Conservation (phyloP, 2,329 filamentous ascomycete species). For the Colletotrichum sp. region DNA sequence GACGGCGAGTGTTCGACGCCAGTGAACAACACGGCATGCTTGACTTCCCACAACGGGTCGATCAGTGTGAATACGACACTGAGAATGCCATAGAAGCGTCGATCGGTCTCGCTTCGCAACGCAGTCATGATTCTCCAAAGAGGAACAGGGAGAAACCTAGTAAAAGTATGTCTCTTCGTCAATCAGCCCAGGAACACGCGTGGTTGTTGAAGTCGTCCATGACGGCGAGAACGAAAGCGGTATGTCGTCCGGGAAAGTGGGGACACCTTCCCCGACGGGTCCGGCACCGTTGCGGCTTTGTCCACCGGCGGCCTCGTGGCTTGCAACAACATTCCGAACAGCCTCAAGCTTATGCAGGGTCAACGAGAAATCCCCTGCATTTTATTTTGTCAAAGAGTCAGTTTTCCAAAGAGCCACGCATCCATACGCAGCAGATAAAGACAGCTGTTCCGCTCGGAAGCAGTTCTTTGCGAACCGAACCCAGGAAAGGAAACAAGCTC, state of each 20-base stretch:
- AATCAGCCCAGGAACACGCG: background rate
- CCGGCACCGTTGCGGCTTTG: background rate
- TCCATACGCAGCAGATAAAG: background rate
- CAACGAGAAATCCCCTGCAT: background rate
- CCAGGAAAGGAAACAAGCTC: background rate
- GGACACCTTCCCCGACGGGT: background rate
- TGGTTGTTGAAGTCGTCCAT: background rate
- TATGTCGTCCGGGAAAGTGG: background rate
- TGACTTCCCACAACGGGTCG: background rate
- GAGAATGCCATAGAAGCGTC: background rate
- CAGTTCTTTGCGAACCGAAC: background rate
- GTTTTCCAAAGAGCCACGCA: background rate
- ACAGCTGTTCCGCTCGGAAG: background rate
- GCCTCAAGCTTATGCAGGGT: background rate
- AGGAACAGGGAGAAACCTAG: background rate
- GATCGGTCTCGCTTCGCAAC: background rate
- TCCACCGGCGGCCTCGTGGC: background rate
- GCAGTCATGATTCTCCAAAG: background rate
- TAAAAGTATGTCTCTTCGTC: background rate
- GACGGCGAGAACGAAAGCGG: background rate
- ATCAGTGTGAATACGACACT: background rate
- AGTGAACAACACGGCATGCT: background rate
- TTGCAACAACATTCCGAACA: background rate
- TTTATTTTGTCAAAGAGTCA: accelerated
- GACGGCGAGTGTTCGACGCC: background rate